Base-by-base conservation (phyloP, 371 early-diverging fungal species). In the Cokeromyces recurvatus region DNA sequence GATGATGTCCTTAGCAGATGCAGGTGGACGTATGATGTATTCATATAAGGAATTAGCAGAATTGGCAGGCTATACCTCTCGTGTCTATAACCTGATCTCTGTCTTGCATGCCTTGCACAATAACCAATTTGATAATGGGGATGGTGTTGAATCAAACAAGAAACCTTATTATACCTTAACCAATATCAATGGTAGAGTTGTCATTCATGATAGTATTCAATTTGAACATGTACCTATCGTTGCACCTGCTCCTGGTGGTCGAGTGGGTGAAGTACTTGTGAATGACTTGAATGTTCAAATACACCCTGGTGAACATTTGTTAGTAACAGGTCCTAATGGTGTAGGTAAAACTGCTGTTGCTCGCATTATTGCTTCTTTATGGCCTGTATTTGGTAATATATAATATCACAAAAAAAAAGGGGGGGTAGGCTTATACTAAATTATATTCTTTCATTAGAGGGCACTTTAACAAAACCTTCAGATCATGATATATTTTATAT, bases 11-110 rank as follows among this genome's bases (percentile, higher is more conserved):
- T 69, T 90, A 24, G 90, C 91, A 1, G 94, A 93, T 70, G 94
- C 94, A 14, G 90, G 90, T 64, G 94, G 94, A 24, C 82, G 94
- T 43, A 83, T 93, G 74, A 90, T 93, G 89, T 90, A 90, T 51
- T 84, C 88, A 1, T 89, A 87, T 69, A 92, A 89, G 60, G 91
- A 91, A 53, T 59, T 91, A 47, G 82, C 89, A 16, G 91, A 90
- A 62, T 68, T 92, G 35, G 91, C 91, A 2, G 92, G 92, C 20
- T 90, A 85, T 65, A 91, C 91, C 7, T 78, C 84, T 14, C 84
- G 92, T 46, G 94, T 91, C 3, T 84, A 87, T 52, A 83, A 77
- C 52, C 68, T 94, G 17, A 51, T 92, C 40, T 80, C 84, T 5
- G 81, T 82, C 5, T 65, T 88, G 21, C 81, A 84, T 46, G 74